phyloP scores from a whole-genome alignment of 2,329 filamentous ascomycete species.

The Septoria petroselini region DNA sequence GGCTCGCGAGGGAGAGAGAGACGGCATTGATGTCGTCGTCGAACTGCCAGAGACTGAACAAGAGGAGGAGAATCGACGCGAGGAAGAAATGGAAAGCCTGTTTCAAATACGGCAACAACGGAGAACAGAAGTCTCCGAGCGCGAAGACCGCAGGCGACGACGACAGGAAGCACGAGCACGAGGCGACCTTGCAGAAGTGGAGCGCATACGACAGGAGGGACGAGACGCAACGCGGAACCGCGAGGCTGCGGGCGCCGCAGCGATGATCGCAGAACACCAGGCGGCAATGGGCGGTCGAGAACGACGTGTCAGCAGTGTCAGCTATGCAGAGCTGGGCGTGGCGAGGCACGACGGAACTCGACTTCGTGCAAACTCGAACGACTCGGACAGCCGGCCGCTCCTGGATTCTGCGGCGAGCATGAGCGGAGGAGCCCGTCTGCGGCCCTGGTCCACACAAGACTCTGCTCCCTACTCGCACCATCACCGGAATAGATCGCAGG shows the following conservation, averaged over 20 bases:
- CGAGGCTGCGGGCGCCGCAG: conserved; percentile 39
- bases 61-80: conserved; percentile 72
- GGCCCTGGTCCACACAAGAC: conserved; percentile 11
- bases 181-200: conserved; percentile 67
- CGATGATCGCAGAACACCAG: conserved; percentile 59
- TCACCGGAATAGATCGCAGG: conserved; percentile 42
- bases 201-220: conserved; percentile 57
- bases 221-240: conserved; percentile 51
- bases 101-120: conserved; percentile 84
- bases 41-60: conserved; percentile 79
- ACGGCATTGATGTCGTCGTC: conserved; percentile 84
- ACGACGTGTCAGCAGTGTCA: conserved; percentile 69
- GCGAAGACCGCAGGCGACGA: conserved; percentile 69
- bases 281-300: conserved; percentile 54
- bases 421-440: conserved; percentile 31
- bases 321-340: conserved; percentile 72
- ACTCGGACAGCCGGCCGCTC: conserved; percentile 69
- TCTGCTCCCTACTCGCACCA: conserved; percentile 36
- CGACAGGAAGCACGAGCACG: conserved; percentile 69
- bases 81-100: conserved; percentile 87
- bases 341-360: conserved; percentile 74
- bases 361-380: conserved; percentile 67
- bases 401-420: conserved; percentile 70
- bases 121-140: conserved; percentile 69
- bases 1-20: conserved; percentile 84